These are phyloP conservation scores for Chlamydomonas sp. DNA, from an alignment of 139 green algal genomes.

Conservation along the genomic window DNA sequence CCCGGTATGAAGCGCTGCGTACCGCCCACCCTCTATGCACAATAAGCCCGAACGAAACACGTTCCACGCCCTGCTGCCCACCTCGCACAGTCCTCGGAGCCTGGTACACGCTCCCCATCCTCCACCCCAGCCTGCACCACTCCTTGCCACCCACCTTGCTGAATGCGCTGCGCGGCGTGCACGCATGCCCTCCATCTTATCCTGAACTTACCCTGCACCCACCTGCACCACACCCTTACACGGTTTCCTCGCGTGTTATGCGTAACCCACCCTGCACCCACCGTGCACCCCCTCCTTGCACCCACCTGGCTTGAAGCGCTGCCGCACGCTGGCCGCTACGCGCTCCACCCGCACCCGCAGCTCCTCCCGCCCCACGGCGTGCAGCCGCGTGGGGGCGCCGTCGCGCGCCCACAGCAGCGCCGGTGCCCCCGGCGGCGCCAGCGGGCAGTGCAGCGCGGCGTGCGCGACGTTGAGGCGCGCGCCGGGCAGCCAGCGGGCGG, in stretches of 20 bases:
- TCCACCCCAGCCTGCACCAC: too few relatives aligned
- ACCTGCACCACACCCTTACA: neutral
- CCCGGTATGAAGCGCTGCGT: too few relatives aligned
- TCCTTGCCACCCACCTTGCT: too few relatives aligned
- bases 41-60: too few relatives aligned
- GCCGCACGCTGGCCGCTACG: slow-evolving; percentile 47
- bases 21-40: too few relatives aligned
- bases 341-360: slow-evolving; percentile 44
- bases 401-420: slow-evolving; percentile 86
- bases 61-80: too few relatives aligned
- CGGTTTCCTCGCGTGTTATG: too few relatives aligned
- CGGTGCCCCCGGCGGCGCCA: slow-evolving; percentile 42
- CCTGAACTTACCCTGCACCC: neutral
- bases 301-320: slow-evolving; percentile 58
- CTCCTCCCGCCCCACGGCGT: slow-evolving; percentile 57
- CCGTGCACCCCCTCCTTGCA: neutral
- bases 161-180: too few relatives aligned
- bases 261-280: neutral
- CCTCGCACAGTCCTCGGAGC: too few relatives aligned
- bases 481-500: slow-evolving; percentile 78
- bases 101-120: too few relatives aligned
- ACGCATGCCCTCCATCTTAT: too few relatives aligned
- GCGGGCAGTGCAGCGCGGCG: slow-evolving; percentile 62
- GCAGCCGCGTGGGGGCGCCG: slow-evolving; percentile 48
- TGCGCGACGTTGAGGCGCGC: slow-evolving; percentile 84